Evolutionary conservation across 2,329 filamentous ascomycete genomes (phyloP).

Genomic region (Cercospora beticola): DNA sequence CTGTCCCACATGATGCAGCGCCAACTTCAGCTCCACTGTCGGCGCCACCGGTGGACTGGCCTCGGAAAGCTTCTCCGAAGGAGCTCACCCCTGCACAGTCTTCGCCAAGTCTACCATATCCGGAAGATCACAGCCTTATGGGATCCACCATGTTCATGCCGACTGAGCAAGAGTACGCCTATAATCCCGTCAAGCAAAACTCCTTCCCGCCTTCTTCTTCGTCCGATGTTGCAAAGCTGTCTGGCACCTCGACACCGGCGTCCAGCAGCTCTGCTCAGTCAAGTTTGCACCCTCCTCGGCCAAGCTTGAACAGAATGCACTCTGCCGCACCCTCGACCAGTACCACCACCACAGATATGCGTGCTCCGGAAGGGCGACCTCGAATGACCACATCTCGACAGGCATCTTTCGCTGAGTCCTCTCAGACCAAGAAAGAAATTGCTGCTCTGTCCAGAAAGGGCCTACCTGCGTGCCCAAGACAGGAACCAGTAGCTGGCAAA

Average conservation of each 20-base stretch:
- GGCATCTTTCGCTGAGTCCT: conserved; percentile 28
- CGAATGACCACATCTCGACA: conserved; percentile 18
- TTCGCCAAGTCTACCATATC: conserved; percentile 44
- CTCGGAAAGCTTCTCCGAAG: conserved; percentile 8
- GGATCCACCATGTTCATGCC: conserved; percentile 42
- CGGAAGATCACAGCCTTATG: conserved; percentile 42
- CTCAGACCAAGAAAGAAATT: conserved; percentile 46
- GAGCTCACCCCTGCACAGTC: conserved; percentile 36
- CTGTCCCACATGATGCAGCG: conserved; percentile 24
- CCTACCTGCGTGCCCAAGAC: conserved; percentile 69
- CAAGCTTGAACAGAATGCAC: conserved; percentile 14
- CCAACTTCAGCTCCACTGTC: not conserved
- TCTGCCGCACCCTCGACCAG: conserved; percentile 8
- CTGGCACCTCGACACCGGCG: conserved; percentile 1
- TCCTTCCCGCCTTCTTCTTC: conserved; percentile 10
- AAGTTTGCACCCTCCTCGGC: conserved; percentile 7
- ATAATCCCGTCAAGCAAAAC: conserved; percentile 27
- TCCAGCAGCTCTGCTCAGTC: conserved; percentile 12
- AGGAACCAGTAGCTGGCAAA: conserved; percentile 59
- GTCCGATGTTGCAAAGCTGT: not conserved
- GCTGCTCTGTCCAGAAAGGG: conserved; percentile 42
- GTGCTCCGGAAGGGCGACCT: conserved; percentile 8
- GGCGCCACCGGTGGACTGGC: not conserved
- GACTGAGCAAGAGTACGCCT: conserved; percentile 45
- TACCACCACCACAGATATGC: conserved; percentile 4